Evolutionary conservation across 345 rosid genomes (phyloP).

Genomic region (Raphanus raphanistrum): DNA sequence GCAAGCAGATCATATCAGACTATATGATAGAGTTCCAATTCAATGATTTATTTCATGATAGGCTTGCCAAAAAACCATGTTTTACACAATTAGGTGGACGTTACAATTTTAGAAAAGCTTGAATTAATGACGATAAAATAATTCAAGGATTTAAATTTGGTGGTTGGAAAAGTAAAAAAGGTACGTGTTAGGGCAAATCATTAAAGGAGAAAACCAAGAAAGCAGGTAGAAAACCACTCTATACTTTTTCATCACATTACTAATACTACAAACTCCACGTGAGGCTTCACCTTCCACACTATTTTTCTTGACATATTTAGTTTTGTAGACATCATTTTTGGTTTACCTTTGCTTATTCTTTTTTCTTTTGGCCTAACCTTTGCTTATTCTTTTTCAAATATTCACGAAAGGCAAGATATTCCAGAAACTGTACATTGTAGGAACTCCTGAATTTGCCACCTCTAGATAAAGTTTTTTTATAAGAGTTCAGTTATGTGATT

Average conservation of each 20-base stretch:
- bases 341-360: not conserved
- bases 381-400: not conserved
- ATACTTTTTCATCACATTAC: not conserved
- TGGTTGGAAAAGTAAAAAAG: conserved; percentile 23
- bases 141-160: conserved; percentile 4
- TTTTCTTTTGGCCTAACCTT: not conserved
- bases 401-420: not conserved
- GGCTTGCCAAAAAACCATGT: not conserved
- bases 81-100: conserved; percentile 18
- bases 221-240: conserved; percentile 29
- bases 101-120: conserved; percentile 20
- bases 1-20: not conserved
- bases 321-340: not conserved
- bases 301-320: not conserved
- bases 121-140: conserved; percentile 7
- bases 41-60: conserved; percentile 8
- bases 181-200: conserved; percentile 4
- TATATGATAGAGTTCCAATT: not conserved
- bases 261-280: conserved; percentile 12
- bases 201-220: conserved; percentile 12
- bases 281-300: conserved; percentile 22
- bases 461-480: too few species aligned
- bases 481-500: not conserved
- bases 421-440: not conserved
- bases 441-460: not conserved